Evolutionary conservation across 768 basidiomycete species (phyloP).

Genomic region (Amanita jacksonii): DNA sequence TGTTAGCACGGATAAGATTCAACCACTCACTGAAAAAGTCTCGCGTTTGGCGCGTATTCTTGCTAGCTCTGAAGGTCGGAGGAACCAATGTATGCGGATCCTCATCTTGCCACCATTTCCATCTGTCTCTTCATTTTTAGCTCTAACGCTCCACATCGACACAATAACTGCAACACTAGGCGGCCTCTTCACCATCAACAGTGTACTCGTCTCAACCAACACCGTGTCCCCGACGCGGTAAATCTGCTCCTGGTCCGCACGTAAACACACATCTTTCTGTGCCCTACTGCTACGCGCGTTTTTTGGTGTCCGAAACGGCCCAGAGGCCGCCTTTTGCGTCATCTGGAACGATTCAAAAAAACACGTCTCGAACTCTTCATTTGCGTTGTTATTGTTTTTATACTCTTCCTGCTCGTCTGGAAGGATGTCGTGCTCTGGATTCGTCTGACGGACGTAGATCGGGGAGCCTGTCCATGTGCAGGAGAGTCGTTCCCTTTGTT

Average conservation of each 20-base stretch:
- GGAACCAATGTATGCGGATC: slow-evolving; percentile 68
- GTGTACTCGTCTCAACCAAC: slow-evolving; percentile 40
- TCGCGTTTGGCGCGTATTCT: slow-evolving; percentile 49
- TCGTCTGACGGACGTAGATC: slow-evolving; percentile 17
- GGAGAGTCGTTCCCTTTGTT: slow-evolving; percentile 8
- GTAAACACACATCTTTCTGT: slow-evolving; percentile 3
- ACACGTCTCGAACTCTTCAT: slow-evolving; percentile 21
- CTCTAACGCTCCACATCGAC: slow-evolving; percentile 53
- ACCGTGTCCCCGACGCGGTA: slow-evolving; percentile 63
- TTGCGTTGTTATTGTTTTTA: slow-evolving; percentile 10
- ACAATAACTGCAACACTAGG: slow-evolving; percentile 64
- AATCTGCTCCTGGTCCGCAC: slow-evolving; percentile 13
- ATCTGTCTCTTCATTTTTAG: slow-evolving; percentile 20
- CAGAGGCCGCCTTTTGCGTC: slow-evolving; percentile 19
- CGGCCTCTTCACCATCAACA: slow-evolving; percentile 28
- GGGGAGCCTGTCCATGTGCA: slow-evolving; percentile 20
- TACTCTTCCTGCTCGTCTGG: slow-evolving; percentile 18
- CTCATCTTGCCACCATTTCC: slow-evolving; percentile 30
- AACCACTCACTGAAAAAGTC: slow-evolving; percentile 42
- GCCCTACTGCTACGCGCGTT: slow-evolving; percentile 16
- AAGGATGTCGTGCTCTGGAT: slow-evolving; percentile 17
- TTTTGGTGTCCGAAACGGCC: slow-evolving; percentile 16
- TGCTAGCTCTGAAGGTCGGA: slow-evolving; percentile 56
- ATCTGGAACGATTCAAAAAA: slow-evolving; percentile 27
- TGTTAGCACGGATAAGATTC: too few relatives aligned